phyloP scores from a whole-genome alignment of 2,329 filamentous ascomycete species.

The Aspergillus tanneri region DNA sequence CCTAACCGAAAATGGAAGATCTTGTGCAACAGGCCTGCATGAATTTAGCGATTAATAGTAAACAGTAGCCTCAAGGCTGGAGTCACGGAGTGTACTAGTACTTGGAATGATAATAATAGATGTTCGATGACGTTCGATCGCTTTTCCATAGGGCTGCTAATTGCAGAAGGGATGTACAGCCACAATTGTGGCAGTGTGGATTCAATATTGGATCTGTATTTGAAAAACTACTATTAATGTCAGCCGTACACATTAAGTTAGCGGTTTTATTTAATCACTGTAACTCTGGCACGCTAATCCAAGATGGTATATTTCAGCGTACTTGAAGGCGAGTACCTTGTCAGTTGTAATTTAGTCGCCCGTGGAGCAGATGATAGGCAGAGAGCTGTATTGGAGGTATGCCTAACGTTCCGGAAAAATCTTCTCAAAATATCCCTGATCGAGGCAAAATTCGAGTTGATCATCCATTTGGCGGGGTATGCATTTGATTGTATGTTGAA shows the following conservation, averaged over 20 bases:
- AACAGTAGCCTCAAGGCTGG: too few species aligned
- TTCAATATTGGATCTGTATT: background rate
- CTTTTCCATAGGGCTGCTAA: background rate
- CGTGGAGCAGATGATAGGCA: background rate
- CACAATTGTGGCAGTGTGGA: background rate
- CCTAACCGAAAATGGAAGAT: too few species aligned
- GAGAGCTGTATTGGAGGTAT: background rate
- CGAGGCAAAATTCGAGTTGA: background rate
- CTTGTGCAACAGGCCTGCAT: too few species aligned
- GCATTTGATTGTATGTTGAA: background rate
- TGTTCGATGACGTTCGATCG: background rate
- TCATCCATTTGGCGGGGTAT: background rate
- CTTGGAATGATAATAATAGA: background rate
- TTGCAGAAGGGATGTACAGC: background rate
- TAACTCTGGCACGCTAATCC: background rate
- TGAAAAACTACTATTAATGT: background rate
- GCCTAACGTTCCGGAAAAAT: background rate
- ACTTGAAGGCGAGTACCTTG: background rate
- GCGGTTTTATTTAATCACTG: background rate
- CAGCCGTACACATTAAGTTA: background rate
- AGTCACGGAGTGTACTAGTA: too few species aligned
- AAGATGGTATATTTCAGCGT: background rate
- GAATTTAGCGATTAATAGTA: too few species aligned
- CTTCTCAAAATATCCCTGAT: constrained; percentile 4
- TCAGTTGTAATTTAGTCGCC: background rate